A percentile compares a stretch with the other conserved stretches of the same genome.
Conservation (phyloP, 2,329 filamentous ascomycete species). For the Neospermospora avenae region DNA sequence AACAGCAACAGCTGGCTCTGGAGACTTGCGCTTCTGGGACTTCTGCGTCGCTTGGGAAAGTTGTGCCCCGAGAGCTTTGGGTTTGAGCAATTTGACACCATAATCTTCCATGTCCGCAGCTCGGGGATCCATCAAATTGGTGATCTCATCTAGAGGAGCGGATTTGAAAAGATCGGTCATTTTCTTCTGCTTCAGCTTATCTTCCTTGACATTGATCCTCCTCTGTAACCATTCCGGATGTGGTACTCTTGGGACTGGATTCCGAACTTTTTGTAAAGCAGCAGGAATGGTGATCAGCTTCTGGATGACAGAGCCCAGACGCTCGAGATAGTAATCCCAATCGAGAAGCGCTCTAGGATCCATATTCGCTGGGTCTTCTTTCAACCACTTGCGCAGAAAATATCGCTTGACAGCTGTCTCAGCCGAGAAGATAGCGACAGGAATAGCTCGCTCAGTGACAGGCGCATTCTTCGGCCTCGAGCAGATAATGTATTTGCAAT, state of each 20-base stretch:
- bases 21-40: conserved; percentile 69
- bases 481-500: conserved; percentile 99
- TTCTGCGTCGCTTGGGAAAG: conserved; percentile 49
- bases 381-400: conserved; percentile 93
- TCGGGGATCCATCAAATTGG: conserved; percentile 55
- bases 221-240: conserved; percentile 97
- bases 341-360: conserved; percentile 88
- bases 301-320: conserved; percentile 94
- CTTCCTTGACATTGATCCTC: conserved; percentile 90
- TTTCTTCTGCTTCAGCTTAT: conserved; percentile 98
- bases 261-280: conserved; percentile 88
- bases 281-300: conserved; percentile 99
- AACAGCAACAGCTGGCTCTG: conserved; percentile 58
- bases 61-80: conserved; percentile 53
- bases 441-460: conserved; percentile 90
- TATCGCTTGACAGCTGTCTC: conserved; percentile 82
- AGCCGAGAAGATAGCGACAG: conserved; percentile 95
- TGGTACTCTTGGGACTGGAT: conserved; percentile 87
- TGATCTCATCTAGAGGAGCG: conserved; percentile 70
- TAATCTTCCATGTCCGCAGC: conserved; percentile 78
- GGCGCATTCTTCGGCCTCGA: conserved; percentile 81
- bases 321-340: conserved; percentile 96
- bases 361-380: conserved; percentile 86
- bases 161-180: conserved; percentile 88
- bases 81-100: conserved; percentile 64